These are phyloP conservation scores for Rhizopogon salebrosus DNA, from an alignment of 768 basidiomycete species.

Conservation along the genomic window DNA sequence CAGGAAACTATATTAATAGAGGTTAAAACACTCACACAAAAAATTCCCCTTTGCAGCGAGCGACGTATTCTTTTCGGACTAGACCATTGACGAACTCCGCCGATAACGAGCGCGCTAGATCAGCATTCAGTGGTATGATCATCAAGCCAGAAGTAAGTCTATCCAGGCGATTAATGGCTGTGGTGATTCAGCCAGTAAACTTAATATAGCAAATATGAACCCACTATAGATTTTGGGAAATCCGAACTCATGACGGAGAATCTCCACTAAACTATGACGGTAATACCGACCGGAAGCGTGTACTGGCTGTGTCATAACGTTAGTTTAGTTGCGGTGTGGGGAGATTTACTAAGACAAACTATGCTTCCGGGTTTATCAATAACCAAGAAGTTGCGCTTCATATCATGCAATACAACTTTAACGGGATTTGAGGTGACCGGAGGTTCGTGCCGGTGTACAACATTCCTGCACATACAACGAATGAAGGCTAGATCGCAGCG, in stretches of 20 bases:
- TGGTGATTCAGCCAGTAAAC: neutral
- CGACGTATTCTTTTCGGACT: slow-evolving; percentile 90
- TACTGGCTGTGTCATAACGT: slow-evolving; percentile 56
- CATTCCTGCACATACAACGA: slow-evolving; percentile 51
- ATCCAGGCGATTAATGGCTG: slow-evolving; percentile 93
- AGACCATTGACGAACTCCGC: slow-evolving; percentile 77
- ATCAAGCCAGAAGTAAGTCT: slow-evolving; percentile 92
- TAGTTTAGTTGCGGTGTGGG: neutral
- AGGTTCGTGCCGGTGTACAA: slow-evolving; percentile 96
- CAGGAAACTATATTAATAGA: neutral
- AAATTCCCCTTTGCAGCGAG: slow-evolving; percentile 81
- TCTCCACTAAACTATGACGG: slow-evolving; percentile 82
- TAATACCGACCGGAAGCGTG: slow-evolving; percentile 91
- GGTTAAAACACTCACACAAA: slow-evolving; percentile 56
- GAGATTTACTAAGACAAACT: slow-evolving; percentile 45
- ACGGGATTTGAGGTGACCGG: slow-evolving; percentile 85
- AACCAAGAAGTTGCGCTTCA: slow-evolving; percentile 78
- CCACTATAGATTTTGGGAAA: slow-evolving; percentile 78
- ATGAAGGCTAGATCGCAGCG: neutral
- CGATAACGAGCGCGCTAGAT: slow-evolving; percentile 65
- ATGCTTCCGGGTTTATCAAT: slow-evolving; percentile 97
- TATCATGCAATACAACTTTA: slow-evolving; percentile 72
- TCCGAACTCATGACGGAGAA: slow-evolving; percentile 79
- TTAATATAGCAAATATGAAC: slow-evolving; percentile 25
- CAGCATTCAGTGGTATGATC: slow-evolving; percentile 77